phyloP scores from a whole-genome alignment of 305 asterid genomes.

The Lippia alba region DNA sequence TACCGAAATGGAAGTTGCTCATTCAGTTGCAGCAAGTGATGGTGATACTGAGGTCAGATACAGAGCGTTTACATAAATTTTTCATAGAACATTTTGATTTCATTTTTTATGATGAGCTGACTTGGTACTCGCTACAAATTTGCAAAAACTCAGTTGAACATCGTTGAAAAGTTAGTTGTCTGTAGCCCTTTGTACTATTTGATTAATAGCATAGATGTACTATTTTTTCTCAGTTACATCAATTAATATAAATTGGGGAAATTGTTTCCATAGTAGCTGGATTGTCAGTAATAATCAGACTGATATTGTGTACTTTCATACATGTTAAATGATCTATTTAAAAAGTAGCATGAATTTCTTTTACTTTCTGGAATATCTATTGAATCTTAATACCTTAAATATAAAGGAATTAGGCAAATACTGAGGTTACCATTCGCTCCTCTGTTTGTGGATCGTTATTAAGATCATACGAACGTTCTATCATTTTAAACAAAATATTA shows the following conservation, averaged over 20 bases:
- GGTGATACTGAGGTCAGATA: too few species aligned
- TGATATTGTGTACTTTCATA: too few species aligned
- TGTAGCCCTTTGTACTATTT: too few species aligned
- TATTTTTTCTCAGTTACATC: not conserved
- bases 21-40: too few species aligned
- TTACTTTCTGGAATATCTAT: not conserved
- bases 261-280: not conserved
- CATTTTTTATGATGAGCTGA: conserved; percentile 48
- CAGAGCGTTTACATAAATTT: too few species aligned
- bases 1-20: too few species aligned
- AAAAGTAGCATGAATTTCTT: not conserved
- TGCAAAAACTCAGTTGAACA: too few species aligned
- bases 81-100: too few species aligned
- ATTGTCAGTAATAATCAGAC: conserved; percentile 9
- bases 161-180: too few species aligned
- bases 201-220: not conserved
- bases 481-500: not conserved
- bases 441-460: conserved; percentile 14
- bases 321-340: too few species aligned
- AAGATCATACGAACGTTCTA: not conserved
- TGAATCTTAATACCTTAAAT: not conserved
- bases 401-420: not conserved
- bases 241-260: not conserved
- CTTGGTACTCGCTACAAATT: not conserved
- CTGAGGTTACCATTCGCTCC: not conserved